phyloP scores from a whole-genome alignment of 768 basidiomycete species.

The Pleurotus eryngii region DNA sequence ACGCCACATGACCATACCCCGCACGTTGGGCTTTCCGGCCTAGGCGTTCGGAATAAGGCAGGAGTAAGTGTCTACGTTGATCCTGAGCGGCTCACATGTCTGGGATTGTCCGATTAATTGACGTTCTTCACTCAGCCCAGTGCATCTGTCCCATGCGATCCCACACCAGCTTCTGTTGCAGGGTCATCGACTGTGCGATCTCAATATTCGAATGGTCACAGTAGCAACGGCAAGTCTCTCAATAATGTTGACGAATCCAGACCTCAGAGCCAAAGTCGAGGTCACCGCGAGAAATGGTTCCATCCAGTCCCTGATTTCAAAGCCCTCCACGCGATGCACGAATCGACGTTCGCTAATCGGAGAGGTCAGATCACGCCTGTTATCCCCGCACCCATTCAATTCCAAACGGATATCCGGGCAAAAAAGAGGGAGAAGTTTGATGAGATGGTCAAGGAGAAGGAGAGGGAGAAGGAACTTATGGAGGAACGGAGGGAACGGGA shows the following conservation, averaged over 20 bases:
- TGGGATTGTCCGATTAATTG: not conserved
- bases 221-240: too few species aligned
- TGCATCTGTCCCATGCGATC: not conserved
- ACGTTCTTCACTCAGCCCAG: not conserved
- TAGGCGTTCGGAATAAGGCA: not conserved
- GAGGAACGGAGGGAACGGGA: slow-evolving; percentile 45
- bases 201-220: not conserved
- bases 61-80: not conserved
- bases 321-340: slow-evolving; percentile 48
- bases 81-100: not conserved
- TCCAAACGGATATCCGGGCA: slow-evolving; percentile 48
- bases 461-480: slow-evolving; percentile 45
- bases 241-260: not conserved
- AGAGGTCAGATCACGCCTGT: slow-evolving; percentile 47
- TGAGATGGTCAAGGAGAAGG: slow-evolving; percentile 50
- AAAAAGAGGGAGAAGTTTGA: slow-evolving; percentile 67
- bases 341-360: slow-evolving; percentile 36
- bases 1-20: not conserved
- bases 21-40: not conserved
- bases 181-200: not conserved
- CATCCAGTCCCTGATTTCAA: slow-evolving; percentile 51
- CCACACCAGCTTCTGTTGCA: not conserved
- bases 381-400: not conserved
- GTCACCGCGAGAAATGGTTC: slow-evolving; percentile 10
- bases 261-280: slow-evolving; percentile 10